Evolutionary conservation across 179 eudicot genomes (phyloP), one percentile per base, ranked within the genome.

Genomic region (Spergularia azorica): DNA sequence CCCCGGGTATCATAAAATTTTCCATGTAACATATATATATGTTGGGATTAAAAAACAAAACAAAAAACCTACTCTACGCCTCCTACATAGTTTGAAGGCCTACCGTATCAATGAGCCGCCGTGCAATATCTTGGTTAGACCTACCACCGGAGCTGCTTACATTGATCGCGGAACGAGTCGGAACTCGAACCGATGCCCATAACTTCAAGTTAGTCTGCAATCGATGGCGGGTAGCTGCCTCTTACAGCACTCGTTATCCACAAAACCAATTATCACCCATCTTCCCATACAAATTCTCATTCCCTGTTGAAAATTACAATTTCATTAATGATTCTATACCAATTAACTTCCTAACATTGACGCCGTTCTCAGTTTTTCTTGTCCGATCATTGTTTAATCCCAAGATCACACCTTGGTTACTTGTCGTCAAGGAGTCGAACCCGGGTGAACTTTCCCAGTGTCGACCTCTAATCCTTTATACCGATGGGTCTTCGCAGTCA

Each of bases 401-500:
- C 20, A 26, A 17, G 57, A 17, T n/a, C 6, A 12, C 6, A 13
- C 72, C 78, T 38, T 76, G 77, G 74, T 76, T 80, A 76, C 38
- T 81, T 21, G 59, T 77, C 4, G 77, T 81, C 15, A 77, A 81
- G 26, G 80, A 81, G 71, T 0, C 71, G 12, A 67, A 65, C 60
- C 57, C 70, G 7, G 83, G 83, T 66, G 54, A 75, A 36, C 56
- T 73, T 12, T 2, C 7, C 11, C 38, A 76, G 7, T 52, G 68
- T 9, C 21, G 15, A 18, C 76, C 68, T 8, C 39, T 57, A 10
- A 21, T 17, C 7, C 20, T 39, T 0, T 3, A 1, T 4, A 2
- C 3, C 38, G 2, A 1, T 36, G 2, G 2, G 38, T 36, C 4
- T 1, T 36, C 38, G 4, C 38, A 36, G 38, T 36, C 38, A 36